Percentiles rank a stretch among this genome's conserved stretches.
Conservation (phyloP, 1,139 yeast genomes). For the Debaryomyces coudertii region DNA sequence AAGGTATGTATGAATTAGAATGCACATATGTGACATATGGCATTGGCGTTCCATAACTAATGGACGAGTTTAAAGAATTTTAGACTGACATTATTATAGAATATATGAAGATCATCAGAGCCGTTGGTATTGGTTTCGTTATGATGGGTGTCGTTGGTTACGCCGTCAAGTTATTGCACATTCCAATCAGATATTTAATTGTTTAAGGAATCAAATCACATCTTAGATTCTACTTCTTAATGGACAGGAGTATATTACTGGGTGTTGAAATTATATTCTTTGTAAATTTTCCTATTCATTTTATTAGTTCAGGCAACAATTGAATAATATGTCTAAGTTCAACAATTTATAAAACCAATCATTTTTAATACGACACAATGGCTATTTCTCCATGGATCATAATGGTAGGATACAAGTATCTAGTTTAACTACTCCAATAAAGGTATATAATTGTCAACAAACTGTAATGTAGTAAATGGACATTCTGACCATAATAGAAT, state of each 20-base stretch:
- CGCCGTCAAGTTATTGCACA: conserved; percentile 90
- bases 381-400: not conserved
- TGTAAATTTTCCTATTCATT: conserved; percentile 1
- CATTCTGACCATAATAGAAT: not conserved
- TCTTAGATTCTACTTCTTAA: not conserved
- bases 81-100: conserved; percentile 51
- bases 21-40: not conserved
- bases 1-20: conserved; percentile 51
- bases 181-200: conserved; percentile 95
- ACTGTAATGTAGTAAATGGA: not conserved
- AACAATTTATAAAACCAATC: not conserved
- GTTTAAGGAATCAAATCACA: conserved; percentile 53
- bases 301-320: conserved; percentile 4
- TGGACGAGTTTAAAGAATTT: not conserved
- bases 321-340: conserved; percentile 1
- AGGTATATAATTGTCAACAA: not conserved
- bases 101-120: conserved; percentile 84
- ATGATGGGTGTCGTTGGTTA: conserved; percentile 99
- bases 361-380: not conserved
- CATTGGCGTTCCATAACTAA: not conserved
- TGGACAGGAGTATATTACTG: not conserved
- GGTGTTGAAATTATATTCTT: not conserved
- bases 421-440: not conserved
- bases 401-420: not conserved
- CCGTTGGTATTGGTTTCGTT: conserved; percentile 94